These are phyloP conservation scores for Bimuria novae-zelandiae DNA, from an alignment of 2,329 filamentous ascomycete species.

Conservation along the genomic window DNA sequence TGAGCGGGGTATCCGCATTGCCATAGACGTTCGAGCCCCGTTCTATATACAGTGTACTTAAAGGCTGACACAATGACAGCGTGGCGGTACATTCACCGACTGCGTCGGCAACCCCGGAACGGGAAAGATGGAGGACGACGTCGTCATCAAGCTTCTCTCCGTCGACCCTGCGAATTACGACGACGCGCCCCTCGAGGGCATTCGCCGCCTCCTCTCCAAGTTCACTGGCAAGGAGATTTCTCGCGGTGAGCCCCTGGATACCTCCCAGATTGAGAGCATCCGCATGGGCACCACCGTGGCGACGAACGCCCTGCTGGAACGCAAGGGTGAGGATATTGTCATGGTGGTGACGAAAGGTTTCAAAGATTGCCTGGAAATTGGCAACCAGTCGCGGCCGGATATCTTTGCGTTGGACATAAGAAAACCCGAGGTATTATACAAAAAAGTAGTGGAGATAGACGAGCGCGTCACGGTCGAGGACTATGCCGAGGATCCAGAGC, in stretches of 20 bases:
- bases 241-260: conserved; percentile 79
- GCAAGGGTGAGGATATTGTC: conserved; percentile 87
- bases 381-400: conserved; percentile 85
- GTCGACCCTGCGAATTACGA: conserved; percentile 89
- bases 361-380: conserved; percentile 84
- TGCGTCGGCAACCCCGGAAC: conserved; percentile 81
- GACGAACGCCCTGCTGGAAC: conserved; percentile 86
- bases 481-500: conserved; percentile 83
- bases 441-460: conserved; percentile 83
- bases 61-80: conserved; percentile 46
- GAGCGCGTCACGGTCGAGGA: conserved; percentile 91
- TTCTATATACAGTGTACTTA: neutral
- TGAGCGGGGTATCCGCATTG: conserved; percentile 70
- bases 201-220: conserved; percentile 79
- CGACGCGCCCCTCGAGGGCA: conserved; percentile 89
- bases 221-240: conserved; percentile 78
- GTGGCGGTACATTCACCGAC: conserved; percentile 91
- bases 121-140: conserved; percentile 71
- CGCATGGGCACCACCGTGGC: conserved; percentile 96
- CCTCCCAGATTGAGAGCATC: conserved; percentile 82
- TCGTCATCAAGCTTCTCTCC: conserved; percentile 85
- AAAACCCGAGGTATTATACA: conserved; percentile 86
- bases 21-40: conserved; percentile 58
- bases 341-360: conserved; percentile 88
- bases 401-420: conserved; percentile 90